Percentiles rank a stretch among this genome's conserved stretches.
Conservation (phyloP, 2,329 filamentous ascomycete genomes). For the Fusarium pseudonygamai region DNA sequence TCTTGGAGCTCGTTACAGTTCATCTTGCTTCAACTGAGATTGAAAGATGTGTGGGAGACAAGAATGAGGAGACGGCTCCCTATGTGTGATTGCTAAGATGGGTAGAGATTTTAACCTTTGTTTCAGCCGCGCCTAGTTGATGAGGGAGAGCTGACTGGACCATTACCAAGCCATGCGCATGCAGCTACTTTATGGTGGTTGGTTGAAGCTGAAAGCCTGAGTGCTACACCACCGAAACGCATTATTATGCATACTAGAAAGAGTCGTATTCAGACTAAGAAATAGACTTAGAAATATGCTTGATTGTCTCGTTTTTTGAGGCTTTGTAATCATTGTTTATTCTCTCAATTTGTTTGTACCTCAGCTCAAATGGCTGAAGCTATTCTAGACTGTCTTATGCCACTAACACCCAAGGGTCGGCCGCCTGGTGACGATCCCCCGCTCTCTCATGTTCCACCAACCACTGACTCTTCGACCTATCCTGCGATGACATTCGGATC, state of each 20-base stretch:
- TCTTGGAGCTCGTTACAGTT: slow-evolving; percentile 52
- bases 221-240: neutral
- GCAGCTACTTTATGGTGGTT: slow-evolving; percentile 11
- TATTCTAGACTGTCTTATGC: neutral
- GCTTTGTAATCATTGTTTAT: neutral
- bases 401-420: slow-evolving; percentile 26
- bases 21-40: slow-evolving; percentile 37
- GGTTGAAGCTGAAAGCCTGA: neutral
- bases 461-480: neutral
- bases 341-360: neutral
- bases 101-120: neutral
- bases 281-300: neutral
- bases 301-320: too few species aligned
- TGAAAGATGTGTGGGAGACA: neutral
- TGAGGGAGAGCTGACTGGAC: slow-evolving; percentile 33
- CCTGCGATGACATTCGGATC: neutral
- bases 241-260: neutral
- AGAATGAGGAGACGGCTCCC: neutral
- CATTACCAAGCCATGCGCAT: slow-evolving; percentile 35
- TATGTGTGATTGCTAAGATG: neutral
- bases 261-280: neutral
- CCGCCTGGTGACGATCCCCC: slow-evolving; percentile 21
- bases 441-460: slow-evolving; percentile 11
- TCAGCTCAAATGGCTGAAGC: slow-evolving; percentile 8
- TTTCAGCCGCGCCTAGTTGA: slow-evolving; percentile 12